These are phyloP conservation scores for Trichoderma koningiopsis DNA, from an alignment of 2,329 filamentous ascomycete species.

Conservation along the genomic window DNA sequence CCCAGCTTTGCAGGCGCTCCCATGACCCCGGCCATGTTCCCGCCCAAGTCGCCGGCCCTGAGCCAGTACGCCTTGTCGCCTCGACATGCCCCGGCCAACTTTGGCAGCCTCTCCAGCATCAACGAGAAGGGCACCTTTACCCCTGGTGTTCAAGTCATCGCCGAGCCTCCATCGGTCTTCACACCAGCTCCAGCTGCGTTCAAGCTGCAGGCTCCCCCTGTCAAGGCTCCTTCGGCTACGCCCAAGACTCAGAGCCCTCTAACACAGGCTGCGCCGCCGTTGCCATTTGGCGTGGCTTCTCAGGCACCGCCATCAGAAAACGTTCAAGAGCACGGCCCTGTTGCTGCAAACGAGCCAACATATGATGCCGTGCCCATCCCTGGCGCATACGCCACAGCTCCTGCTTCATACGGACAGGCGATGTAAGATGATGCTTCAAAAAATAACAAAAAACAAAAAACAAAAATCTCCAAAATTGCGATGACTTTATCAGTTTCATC, in stretches of 20 bases:
- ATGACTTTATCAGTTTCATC: slow-evolving; percentile 17
- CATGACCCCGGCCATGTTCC: slow-evolving; percentile 65
- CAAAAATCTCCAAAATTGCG: background rate
- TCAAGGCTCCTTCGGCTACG: slow-evolving; percentile 75
- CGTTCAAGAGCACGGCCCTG: slow-evolving; percentile 64
- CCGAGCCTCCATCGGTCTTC: slow-evolving; percentile 66
- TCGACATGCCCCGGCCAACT: slow-evolving; percentile 60
- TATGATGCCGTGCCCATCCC: slow-evolving; percentile 90
- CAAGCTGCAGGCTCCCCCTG: slow-evolving; percentile 82
- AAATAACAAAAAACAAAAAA: background rate
- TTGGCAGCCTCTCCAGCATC: slow-evolving; percentile 53
- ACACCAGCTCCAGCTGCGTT: slow-evolving; percentile 64
- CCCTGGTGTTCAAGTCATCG: slow-evolving; percentile 57
- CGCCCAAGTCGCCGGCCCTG: slow-evolving; percentile 45
- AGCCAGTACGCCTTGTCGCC: slow-evolving; percentile 58
- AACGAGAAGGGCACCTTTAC: slow-evolving; percentile 53
- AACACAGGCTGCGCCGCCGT: slow-evolving; percentile 48
- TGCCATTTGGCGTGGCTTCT: background rate
- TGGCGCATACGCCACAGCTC: slow-evolving; percentile 70
- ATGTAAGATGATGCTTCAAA: slow-evolving; percentile 28
- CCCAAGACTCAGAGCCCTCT: slow-evolving; percentile 70
- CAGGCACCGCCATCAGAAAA: slow-evolving; percentile 42
- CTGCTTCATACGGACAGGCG: slow-evolving; percentile 46
- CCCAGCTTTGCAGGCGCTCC: slow-evolving; percentile 27
- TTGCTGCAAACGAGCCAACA: slow-evolving; percentile 76